These are phyloP conservation scores for Micractinium sp. DNA, from an alignment of 139 green algal species.

Conservation along the genomic window DNA sequence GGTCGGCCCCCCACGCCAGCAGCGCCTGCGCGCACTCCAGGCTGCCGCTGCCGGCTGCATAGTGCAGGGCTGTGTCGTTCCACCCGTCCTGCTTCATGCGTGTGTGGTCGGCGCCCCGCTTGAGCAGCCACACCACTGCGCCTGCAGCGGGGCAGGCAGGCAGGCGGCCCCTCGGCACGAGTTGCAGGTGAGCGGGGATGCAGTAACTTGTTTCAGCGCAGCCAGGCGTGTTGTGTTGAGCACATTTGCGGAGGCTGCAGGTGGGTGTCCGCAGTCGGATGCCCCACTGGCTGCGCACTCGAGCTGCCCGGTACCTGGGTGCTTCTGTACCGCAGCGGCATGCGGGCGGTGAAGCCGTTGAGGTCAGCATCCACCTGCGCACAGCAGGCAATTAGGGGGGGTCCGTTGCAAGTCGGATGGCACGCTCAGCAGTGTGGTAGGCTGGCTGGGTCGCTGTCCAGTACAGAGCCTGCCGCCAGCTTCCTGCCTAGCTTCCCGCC, in stretches of 20 bases:
- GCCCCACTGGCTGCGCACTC: too few relatives aligned
- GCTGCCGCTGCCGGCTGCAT: slow-evolving; percentile 16
- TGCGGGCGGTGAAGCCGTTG: slow-evolving; percentile 17
- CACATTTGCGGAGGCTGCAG: not conserved
- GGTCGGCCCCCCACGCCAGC: slow-evolving; percentile 28
- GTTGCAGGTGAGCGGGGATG: not conserved
- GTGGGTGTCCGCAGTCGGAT: too few relatives aligned
- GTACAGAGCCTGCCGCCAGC: too few relatives aligned
- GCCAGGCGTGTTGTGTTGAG: not conserved
- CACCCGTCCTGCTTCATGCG: slow-evolving; percentile 28
- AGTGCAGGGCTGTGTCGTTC: slow-evolving; percentile 23
- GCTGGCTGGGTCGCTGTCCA: too few relatives aligned
- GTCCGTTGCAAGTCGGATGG: too few relatives aligned
- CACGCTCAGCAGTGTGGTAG: not conserved
- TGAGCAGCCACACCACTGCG: slow-evolving; percentile 1
- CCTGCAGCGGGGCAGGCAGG: not conserved
- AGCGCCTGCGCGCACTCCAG: slow-evolving; percentile 4
- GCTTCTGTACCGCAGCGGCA: slow-evolving; percentile 2
- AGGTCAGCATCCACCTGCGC: slow-evolving; percentile 10
- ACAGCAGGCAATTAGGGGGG: too few relatives aligned
- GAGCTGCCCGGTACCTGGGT: not conserved
- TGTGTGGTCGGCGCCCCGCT: slow-evolving; percentile 14
- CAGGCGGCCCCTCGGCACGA: too few relatives aligned
- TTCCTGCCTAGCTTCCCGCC: too few relatives aligned
- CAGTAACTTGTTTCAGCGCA: not conserved